Percentiles rank a stretch among this genome's conserved stretches.
phyloP scores from a whole-genome alignment of 306 rosid genomes.

The Prinsepia uniflora region DNA sequence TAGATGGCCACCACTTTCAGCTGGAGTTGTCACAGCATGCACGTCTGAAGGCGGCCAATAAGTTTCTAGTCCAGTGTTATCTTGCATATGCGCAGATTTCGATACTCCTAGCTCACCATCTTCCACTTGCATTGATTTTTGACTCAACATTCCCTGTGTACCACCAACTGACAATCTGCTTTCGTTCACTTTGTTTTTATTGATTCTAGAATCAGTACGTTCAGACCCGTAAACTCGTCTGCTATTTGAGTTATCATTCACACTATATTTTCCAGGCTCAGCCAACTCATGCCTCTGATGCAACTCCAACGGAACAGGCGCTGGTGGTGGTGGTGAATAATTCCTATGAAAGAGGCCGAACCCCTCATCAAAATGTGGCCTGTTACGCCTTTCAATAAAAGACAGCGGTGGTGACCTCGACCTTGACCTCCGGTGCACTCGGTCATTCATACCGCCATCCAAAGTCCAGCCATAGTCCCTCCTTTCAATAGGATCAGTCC shows the following conservation, averaged over 20 bases:
- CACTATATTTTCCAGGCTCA: constrained; percentile 33
- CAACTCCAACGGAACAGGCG: constrained; percentile 28
- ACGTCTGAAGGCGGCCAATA: constrained; percentile 45
- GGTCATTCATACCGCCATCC: constrained; percentile 43
- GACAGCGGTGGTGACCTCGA: constrained; percentile 52
- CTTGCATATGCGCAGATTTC: constrained; percentile 17
- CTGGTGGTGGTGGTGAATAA: constrained; percentile 42
- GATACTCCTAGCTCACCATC: constrained; percentile 36
- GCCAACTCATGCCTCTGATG: constrained; percentile 41
- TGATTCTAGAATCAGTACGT: constrained; percentile 32
- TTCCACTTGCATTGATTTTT: constrained; percentile 40
- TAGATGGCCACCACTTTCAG: constrained; percentile 35
- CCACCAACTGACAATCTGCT: constrained; percentile 39
- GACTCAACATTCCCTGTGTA: constrained; percentile 35
- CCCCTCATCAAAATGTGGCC: constrained; percentile 47
- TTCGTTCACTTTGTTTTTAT: constrained; percentile 44
- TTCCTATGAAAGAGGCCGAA: constrained; percentile 29
- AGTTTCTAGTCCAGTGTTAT: constrained; percentile 29
- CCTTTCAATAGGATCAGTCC: constrained; percentile 38
- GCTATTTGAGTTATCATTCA: constrained; percentile 31
- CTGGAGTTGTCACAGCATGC: constrained; percentile 28
- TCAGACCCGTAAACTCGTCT: constrained; percentile 30
- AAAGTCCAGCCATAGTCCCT: constrained; percentile 53
- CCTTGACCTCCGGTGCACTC: constrained; percentile 39
- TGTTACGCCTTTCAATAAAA: constrained; percentile 39